Evolutionary conservation across 1,284 basidiomycete species (phyloP).

Genomic region (Melampsora americana): DNA sequence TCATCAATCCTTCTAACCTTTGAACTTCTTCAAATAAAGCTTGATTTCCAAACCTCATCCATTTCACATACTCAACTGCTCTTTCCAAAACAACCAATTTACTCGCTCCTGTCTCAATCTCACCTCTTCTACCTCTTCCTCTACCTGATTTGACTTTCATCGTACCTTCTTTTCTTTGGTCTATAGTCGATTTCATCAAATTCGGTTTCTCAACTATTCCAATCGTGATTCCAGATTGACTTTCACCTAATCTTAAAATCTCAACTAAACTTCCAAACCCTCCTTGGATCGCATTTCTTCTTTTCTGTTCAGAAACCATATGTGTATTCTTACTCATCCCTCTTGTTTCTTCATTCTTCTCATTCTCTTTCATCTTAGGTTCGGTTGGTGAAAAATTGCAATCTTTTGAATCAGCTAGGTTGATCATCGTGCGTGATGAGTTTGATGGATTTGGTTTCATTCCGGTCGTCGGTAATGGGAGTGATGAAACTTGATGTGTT

Average conservation of each 20-base stretch:
- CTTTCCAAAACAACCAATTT: conserved; percentile 76
- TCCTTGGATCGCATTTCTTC: conserved; percentile 34
- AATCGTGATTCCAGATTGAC: conserved; percentile 29
- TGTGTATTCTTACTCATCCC: conserved; percentile 4
- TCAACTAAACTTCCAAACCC: conserved; percentile 36
- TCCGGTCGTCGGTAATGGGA: not conserved
- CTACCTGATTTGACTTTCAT: conserved; percentile 21
- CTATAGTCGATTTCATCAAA: not conserved
- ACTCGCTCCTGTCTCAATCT: conserved; percentile 50
- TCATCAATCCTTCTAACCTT: conserved; percentile 12
- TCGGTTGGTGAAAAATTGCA: too few species aligned
- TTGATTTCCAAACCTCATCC: conserved; percentile 59
- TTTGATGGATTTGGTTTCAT: not conserved
- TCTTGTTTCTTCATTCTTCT: not conserved
- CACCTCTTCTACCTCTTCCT: conserved; percentile 32
- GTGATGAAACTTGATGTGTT: too few species aligned
- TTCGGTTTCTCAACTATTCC: not conserved
- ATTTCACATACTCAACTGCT: conserved; percentile 71
- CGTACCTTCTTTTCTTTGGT: too few species aligned
- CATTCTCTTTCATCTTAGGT: not conserved
- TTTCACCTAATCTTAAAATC: conserved; percentile 25
- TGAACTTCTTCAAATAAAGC: conserved; percentile 28
- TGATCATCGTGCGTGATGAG: not conserved
- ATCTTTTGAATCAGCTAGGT: not conserved
- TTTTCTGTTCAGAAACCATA: conserved; percentile 27